Percentiles rank a stretch among this genome's conserved stretches.
phyloP scores from a whole-genome alignment of 2,329 filamentous ascomycete genomes.

The Huntiella omanensis region DNA sequence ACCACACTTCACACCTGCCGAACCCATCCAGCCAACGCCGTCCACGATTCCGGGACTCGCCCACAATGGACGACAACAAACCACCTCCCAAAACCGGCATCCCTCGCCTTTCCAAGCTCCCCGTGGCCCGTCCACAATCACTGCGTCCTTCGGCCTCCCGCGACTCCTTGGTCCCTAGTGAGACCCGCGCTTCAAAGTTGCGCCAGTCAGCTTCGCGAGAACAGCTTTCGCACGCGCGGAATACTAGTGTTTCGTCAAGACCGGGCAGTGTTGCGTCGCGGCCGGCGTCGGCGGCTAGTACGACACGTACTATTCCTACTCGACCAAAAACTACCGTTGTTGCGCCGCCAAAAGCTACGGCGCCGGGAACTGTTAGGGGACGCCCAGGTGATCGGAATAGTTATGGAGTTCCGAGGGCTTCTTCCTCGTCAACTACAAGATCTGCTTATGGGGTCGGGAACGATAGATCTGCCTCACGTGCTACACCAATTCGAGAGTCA shows the following conservation, averaged over 20 bases:
- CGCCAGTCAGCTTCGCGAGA: slow-evolving; percentile 10
- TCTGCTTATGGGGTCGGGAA: slow-evolving; percentile 1
- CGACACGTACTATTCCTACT: background rate
- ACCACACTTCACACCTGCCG: background rate
- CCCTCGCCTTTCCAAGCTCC: slow-evolving; percentile 11
- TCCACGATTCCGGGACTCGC: background rate
- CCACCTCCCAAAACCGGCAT: slow-evolving; percentile 8
- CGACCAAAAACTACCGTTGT: slow-evolving; percentile 5
- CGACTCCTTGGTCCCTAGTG: slow-evolving; percentile 6
- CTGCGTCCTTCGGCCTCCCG: slow-evolving; percentile 7
- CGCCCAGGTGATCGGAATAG: slow-evolving; percentile 5
- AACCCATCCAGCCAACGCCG: too few species aligned
- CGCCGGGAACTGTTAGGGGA: slow-evolving; percentile 5
- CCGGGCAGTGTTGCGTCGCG: background rate
- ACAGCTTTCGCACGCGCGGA: slow-evolving; percentile 3
- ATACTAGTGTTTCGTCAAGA: background rate
- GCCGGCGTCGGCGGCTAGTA: background rate
- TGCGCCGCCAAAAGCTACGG: slow-evolving; percentile 2
- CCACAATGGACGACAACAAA: slow-evolving; percentile 8
- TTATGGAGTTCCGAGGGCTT: background rate
- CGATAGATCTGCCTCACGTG: background rate
- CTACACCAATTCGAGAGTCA: slow-evolving; percentile 3
- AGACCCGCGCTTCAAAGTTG: slow-evolving; percentile 9
- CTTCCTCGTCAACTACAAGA: slow-evolving; percentile 1
- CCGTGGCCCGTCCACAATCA: slow-evolving; percentile 5